A percentile compares a stretch with the other conserved stretches of the same genome.
Conservation (phyloP, 2,329 filamentous ascomycete genomes). For the Pyrenophora tritici-repentis region DNA sequence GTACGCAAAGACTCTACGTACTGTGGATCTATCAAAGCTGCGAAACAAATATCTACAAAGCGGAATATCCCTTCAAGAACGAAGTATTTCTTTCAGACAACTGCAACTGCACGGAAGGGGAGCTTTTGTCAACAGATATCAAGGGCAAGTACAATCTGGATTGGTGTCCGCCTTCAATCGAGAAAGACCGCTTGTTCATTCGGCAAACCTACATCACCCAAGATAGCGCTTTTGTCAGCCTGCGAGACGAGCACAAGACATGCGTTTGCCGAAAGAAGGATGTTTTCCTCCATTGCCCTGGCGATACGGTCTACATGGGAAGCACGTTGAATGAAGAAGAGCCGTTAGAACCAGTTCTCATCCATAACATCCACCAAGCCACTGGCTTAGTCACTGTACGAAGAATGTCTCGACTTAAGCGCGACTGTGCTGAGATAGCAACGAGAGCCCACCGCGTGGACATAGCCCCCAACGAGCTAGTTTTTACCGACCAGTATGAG, state of each 20-base stretch:
- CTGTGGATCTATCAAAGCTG: slow-evolving; percentile 75
- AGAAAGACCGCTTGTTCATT: slow-evolving; percentile 61
- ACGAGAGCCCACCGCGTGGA: slow-evolving; percentile 25
- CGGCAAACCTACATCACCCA: slow-evolving; percentile 69
- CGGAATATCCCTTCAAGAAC: slow-evolving; percentile 70
- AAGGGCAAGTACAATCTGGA: slow-evolving; percentile 62
- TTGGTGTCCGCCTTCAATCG: slow-evolving; percentile 59
- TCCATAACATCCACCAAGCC: slow-evolving; percentile 51
- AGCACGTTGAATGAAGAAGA: slow-evolving; percentile 30
- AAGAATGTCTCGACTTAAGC: slow-evolving; percentile 56
- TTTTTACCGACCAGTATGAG: slow-evolving; percentile 58
- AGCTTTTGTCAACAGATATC: slow-evolving; percentile 62
- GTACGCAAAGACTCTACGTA: slow-evolving; percentile 61
- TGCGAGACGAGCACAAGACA: slow-evolving; percentile 59
- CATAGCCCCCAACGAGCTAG: slow-evolving; percentile 60
- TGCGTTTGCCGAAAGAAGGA: slow-evolving; percentile 53
- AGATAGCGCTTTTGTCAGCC: slow-evolving; percentile 65
- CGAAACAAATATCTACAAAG: slow-evolving; percentile 71
- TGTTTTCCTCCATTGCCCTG: slow-evolving; percentile 49
- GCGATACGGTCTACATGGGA: slow-evolving; percentile 65
- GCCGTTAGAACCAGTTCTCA: slow-evolving; percentile 64
- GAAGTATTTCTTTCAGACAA: slow-evolving; percentile 79
- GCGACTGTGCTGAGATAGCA: slow-evolving; percentile 44
- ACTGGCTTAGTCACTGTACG: slow-evolving; percentile 53
- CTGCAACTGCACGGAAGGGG: slow-evolving; percentile 67